phyloP scores from a whole-genome alignment of 2,329 filamentous ascomycete genomes.

The Dothidotthia symphoricarpi region DNA sequence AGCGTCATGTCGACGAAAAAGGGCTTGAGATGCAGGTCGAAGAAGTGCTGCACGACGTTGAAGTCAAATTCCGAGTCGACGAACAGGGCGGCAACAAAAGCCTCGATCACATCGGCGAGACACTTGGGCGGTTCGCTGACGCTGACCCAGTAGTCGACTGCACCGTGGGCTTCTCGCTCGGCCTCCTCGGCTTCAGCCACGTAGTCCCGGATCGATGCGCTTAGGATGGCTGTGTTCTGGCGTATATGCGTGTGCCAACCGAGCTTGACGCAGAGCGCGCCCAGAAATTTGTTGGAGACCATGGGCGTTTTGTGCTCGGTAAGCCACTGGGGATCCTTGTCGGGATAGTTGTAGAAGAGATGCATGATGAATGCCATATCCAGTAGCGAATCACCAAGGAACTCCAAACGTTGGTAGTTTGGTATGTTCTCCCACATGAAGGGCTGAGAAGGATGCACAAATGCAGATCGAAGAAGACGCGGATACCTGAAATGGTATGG shows the following conservation, averaged over 20 bases:
- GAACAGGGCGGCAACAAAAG: constrained; percentile 86
- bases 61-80: constrained; percentile 85
- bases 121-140: constrained; percentile 65
- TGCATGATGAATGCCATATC: constrained; percentile 83
- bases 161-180: constrained; percentile 49
- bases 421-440: constrained; percentile 74
- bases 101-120: constrained; percentile 83
- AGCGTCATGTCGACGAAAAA: constrained; percentile 84
- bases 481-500: constrained; percentile 71
- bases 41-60: constrained; percentile 70
- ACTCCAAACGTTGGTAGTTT: constrained; percentile 87
- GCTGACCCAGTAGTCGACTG: constrained; percentile 66
- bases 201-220: constrained; percentile 53
- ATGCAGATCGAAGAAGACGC: constrained; percentile 75
- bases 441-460: constrained; percentile 82
- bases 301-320: constrained; percentile 99
- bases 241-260: constrained; percentile 73
- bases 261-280: constrained; percentile 74
- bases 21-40: constrained; percentile 67
- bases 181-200: constrained; percentile 59
- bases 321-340: constrained; percentile 89
- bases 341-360: constrained; percentile 72
- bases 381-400: constrained; percentile 83
- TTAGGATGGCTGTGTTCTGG: constrained; percentile 51
- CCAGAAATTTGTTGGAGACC: constrained; percentile 93